phyloP scores from a whole-genome alignment of 345 rosid species.

The Melaleuca alternifolia region DNA sequence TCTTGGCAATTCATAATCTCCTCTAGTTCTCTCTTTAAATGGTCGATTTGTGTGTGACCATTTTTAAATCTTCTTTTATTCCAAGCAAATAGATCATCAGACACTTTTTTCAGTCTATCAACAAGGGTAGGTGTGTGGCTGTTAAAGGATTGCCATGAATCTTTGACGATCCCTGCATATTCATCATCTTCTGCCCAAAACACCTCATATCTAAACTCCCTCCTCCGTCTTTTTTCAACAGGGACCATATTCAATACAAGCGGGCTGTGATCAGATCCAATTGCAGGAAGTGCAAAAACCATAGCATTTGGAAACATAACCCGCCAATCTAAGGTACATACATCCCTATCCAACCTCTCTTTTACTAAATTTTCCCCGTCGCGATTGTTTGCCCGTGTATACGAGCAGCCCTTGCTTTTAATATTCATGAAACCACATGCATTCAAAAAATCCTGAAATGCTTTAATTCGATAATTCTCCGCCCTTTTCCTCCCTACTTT shows the following conservation, averaged over 20 bases:
- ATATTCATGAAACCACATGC: too few relatives aligned
- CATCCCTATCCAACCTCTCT: background rate
- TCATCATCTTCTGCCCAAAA: background rate
- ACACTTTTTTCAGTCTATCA: background rate
- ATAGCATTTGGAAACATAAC: background rate
- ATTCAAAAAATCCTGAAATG: too few relatives aligned
- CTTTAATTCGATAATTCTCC: too few relatives aligned
- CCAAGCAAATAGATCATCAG: background rate
- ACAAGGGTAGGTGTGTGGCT: background rate
- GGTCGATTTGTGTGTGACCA: too few relatives aligned
- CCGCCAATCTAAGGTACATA: background rate
- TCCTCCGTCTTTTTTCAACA: background rate
- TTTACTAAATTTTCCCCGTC: background rate
- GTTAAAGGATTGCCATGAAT: background rate
- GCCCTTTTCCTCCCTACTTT: too few relatives aligned
- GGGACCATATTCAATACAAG: background rate
- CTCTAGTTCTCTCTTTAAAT: background rate
- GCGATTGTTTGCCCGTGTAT: background rate
- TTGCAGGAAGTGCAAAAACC: background rate
- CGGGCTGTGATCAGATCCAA: background rate
- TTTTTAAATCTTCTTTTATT: too few relatives aligned
- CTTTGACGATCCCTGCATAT: background rate
- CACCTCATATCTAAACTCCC: background rate
- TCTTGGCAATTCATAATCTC: background rate
- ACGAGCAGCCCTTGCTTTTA: too few relatives aligned